Evolutionary conservation across 2,329 filamentous ascomycete genomes (phyloP).

Genomic region (Karstenula rhodostoma): DNA sequence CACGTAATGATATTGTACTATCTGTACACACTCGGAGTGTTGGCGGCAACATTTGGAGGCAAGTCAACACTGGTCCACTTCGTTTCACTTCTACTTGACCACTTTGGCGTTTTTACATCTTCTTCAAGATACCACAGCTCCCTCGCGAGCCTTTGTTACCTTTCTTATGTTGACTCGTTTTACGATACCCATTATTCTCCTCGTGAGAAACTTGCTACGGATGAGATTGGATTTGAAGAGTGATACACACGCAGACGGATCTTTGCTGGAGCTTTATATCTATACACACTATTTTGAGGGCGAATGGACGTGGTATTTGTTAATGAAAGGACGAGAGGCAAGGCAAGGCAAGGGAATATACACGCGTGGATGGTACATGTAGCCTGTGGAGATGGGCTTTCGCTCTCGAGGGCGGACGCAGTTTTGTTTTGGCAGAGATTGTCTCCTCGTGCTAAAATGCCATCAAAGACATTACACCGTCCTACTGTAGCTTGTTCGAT

Average conservation of each 20-base stretch:
- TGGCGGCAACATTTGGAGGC: constrained; percentile 21
- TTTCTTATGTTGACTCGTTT: constrained; percentile 26
- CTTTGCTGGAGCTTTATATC: background rate
- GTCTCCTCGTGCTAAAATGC: constrained; percentile 4
- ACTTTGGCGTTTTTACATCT: constrained; percentile 29
- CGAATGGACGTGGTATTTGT: constrained; percentile 3
- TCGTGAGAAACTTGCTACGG: constrained; percentile 22
- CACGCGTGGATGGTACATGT: constrained; percentile 10
- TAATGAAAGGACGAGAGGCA: background rate
- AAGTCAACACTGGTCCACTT: constrained; percentile 14
- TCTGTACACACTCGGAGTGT: constrained; percentile 36
- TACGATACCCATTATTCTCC: constrained; percentile 50
- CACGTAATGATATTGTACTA: constrained; percentile 45
- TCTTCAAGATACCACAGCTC: constrained; percentile 39
- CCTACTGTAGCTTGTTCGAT: background rate
- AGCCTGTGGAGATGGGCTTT: background rate
- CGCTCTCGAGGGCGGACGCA: background rate
- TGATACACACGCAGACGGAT: constrained; percentile 22
- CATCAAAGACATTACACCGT: background rate
- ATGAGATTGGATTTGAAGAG: constrained; percentile 34
- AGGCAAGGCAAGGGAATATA: constrained; percentile 1
- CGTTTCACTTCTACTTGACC: constrained; percentile 13
- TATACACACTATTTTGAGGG: background rate
- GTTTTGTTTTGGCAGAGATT: constrained; percentile 13
- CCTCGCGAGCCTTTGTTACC: constrained; percentile 23